Base-by-base conservation (phyloP, 306 rosid species). In the Dalbergia cultrata region DNA sequence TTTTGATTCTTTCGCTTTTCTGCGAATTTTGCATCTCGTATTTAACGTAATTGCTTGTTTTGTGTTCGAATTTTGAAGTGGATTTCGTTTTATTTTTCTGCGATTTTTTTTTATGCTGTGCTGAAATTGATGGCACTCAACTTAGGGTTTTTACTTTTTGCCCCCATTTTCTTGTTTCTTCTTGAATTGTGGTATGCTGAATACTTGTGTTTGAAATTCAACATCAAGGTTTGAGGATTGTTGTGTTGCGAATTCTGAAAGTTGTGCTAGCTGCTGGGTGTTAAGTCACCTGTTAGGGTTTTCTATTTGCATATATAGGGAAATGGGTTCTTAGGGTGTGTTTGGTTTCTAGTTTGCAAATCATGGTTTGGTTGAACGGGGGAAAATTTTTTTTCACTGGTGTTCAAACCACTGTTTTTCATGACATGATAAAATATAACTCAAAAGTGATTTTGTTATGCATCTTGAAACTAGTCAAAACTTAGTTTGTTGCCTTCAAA, bases 121-220 rank as follows among this genome's bases (percentile, higher is more conserved):
- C 69, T 74, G 31, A 26, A 26, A 26, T 26, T 26, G 56, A 35
- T 57, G 50, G 49, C 74, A 69, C 64, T 68, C 6, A 1, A 62
- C 65, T 61, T 88, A 88, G 94, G 97, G 92, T 70, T 85, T 66
- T 54, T 33, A 9, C 7, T 60, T 26, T 26, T 26, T 26, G 31
- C 10, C 41, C 39, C 62, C 69, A 60, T 72, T 78, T 70, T 45
- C 67, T 69, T 64, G 21, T 33, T 67, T 67, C 67, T 78, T 81
- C 70, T 70, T 67, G 49, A 87, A 80, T 86, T 85, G 37, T 79
- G 77, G n/a, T 75, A 9, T 13, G 13, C 37, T 76, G 35, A 39
- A 52, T 35, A 70, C 53, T 70, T 67, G 5, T 56, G 70, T 56
- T 83, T 75, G 12, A 11, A 79, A 58, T 83, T 85, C 63, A 16